Conservation (phyloP, 2,329 filamentous ascomycete species). For the Pseudogymnoascus sp. region DNA sequence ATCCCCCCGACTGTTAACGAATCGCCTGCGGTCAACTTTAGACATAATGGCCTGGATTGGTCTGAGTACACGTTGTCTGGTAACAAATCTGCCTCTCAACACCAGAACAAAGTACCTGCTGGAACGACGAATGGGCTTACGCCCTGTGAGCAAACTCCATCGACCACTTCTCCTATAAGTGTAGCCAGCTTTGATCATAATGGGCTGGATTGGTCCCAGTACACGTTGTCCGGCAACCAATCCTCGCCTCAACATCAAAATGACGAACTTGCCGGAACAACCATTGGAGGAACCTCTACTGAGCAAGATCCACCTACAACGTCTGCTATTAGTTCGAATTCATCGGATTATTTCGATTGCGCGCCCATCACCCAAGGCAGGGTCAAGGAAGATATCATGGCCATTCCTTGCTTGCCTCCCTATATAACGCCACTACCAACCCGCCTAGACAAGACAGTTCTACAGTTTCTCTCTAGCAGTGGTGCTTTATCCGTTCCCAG, state of each 20-base stretch:
- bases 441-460: neutral
- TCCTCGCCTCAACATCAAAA: neutral
- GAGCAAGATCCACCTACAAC: neutral
- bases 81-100: neutral
- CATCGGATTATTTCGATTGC: slow-evolving; percentile 1
- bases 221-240: neutral
- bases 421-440: neutral
- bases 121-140: neutral
- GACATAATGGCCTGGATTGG: neutral
- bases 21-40: neutral
- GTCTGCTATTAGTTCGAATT: neutral
- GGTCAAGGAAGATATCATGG: neutral
- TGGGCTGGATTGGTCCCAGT: neutral
- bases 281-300: neutral
- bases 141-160: neutral
- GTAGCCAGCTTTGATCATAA: neutral
- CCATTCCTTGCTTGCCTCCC: neutral
- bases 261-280: neutral
- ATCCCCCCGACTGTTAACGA: neutral
- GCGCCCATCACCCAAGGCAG: neutral
- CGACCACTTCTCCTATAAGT: neutral
- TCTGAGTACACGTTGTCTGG: neutral
- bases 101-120: neutral
- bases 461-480: neutral
- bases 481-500: neutral